Evolutionary conservation across 208 protist species (phyloP).

Genomic region (Leishmania arabica): DNA sequence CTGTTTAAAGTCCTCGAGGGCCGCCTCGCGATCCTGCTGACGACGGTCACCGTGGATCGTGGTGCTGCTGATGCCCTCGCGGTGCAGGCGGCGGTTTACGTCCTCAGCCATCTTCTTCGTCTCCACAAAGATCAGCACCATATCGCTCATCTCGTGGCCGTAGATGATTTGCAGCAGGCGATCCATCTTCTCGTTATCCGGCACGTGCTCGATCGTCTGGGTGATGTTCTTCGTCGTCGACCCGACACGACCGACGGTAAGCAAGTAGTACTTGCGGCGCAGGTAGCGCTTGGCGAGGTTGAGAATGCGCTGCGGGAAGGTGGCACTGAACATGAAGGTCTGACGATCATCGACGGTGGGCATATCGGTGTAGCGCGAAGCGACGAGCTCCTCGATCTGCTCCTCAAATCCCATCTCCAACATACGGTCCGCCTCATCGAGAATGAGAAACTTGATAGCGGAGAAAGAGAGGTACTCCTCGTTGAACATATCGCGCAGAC

Average conservation of each 20-base stretch:
- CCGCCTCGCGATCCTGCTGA: constrained; percentile 87
- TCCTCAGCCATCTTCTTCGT: constrained; percentile 97
- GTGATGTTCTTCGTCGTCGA: constrained; percentile 97
- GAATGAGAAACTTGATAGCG: constrained; percentile 93
- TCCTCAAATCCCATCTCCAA: constrained; percentile 99
- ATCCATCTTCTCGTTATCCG: constrained; percentile 73
- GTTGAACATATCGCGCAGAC: constrained; percentile 90
- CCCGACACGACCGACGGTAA: constrained; percentile 98
- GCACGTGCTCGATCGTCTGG: constrained; percentile 88
- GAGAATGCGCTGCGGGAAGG: constrained; percentile 98
- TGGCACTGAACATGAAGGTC: constrained; percentile 99
- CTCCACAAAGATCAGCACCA: constrained; percentile 97
- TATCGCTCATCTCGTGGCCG: constrained; percentile 73
- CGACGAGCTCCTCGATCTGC: constrained; percentile 98
- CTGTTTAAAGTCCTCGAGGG: constrained; percentile 89
- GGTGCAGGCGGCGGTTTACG: constrained; percentile 72
- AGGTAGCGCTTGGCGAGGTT: constrained; percentile 97
- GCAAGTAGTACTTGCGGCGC: constrained; percentile 94
- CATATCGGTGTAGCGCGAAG: constrained; percentile 93
- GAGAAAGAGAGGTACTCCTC: constrained; percentile 82
- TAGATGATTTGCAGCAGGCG: constrained; percentile 79
- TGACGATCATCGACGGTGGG: constrained; percentile 93
- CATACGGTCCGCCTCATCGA: constrained; percentile 99
- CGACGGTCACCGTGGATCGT: constrained; percentile 96
- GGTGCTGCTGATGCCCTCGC: constrained; percentile 88